Conservation (phyloP, 164 flowering plant genomes). For the Annona squamosa region DNA sequence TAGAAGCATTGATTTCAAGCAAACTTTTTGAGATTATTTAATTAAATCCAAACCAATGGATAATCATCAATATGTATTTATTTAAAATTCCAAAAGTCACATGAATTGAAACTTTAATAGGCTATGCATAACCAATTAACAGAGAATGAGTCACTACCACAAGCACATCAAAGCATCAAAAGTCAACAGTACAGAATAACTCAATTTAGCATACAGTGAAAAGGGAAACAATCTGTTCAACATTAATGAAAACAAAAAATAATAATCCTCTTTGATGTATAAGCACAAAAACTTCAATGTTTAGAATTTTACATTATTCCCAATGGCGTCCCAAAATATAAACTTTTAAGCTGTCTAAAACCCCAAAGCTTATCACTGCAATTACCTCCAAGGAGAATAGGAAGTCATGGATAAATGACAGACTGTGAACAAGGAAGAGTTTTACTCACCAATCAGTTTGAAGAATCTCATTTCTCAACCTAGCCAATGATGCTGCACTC, state of each 20-base stretch:
- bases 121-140: too few species aligned
- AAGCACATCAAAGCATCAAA: neutral
- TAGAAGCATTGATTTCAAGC: too few species aligned
- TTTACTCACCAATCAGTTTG: constrained; percentile 81
- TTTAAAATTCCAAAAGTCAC: too few species aligned
- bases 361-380: neutral
- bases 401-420: neutral
- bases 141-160: neutral
- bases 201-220: neutral
- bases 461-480: constrained; percentile 84
- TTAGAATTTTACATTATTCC: too few species aligned
- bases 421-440: neutral
- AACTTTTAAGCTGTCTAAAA: neutral
- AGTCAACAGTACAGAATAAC: neutral
- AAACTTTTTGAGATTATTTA: too few species aligned
- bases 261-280: too few species aligned
- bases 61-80: too few species aligned
- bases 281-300: too few species aligned
- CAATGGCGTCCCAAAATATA: too few species aligned
- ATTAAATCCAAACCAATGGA: too few species aligned
- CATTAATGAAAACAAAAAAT: neutral
- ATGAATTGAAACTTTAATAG: too few species aligned
- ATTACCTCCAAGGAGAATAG: neutral
- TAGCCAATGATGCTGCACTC: constrained; percentile 61
- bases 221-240: neutral